phyloP scores from a whole-genome alignment of 2,329 filamentous ascomycete genomes.

The Cladosporium sphaerospermum region DNA sequence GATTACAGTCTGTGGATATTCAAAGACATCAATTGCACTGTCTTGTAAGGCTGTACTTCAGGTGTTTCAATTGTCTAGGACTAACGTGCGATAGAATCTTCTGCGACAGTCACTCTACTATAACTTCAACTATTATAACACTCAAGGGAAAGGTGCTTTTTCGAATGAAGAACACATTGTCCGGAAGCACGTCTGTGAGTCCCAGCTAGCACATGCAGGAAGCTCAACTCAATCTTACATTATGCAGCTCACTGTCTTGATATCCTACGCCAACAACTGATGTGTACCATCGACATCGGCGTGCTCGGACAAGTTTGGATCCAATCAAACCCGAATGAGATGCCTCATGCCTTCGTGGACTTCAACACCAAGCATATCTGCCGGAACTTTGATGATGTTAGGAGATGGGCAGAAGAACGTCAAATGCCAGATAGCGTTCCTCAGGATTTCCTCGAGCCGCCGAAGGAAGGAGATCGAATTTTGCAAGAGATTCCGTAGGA shows the following conservation, averaged over 20 bases:
- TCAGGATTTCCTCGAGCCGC: conserved; percentile 38
- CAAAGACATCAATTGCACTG: not conserved
- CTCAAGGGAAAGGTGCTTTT: conserved; percentile 47
- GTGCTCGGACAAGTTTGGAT: conserved; percentile 59
- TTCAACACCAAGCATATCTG: conserved; percentile 57
- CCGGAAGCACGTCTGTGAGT: conserved; percentile 52
- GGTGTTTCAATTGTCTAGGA: not conserved
- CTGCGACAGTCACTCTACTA: conserved; percentile 53
- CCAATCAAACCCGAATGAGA: conserved; percentile 30
- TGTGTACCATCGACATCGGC: conserved; percentile 56
- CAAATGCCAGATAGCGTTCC: conserved; percentile 45
- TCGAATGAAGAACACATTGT: conserved; percentile 50
- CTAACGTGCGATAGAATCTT: conserved; percentile 44
- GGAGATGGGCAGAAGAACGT: conserved; percentile 48
- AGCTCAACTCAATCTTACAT: not conserved
- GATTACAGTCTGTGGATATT: not conserved
- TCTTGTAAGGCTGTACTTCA: not conserved
- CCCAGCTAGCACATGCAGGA: not conserved
- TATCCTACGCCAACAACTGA: conserved; percentile 55
- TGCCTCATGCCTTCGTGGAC: conserved; percentile 50
- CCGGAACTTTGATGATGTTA: conserved; percentile 50
- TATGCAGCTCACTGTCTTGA: conserved; percentile 54
- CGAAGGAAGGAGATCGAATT: conserved; percentile 26
- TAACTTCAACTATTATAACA: conserved; percentile 54
- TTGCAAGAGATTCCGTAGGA: no score